phyloP scores from a whole-genome alignment of 1,284 basidiomycete genomes.

The Laetiporus sulphureus region DNA sequence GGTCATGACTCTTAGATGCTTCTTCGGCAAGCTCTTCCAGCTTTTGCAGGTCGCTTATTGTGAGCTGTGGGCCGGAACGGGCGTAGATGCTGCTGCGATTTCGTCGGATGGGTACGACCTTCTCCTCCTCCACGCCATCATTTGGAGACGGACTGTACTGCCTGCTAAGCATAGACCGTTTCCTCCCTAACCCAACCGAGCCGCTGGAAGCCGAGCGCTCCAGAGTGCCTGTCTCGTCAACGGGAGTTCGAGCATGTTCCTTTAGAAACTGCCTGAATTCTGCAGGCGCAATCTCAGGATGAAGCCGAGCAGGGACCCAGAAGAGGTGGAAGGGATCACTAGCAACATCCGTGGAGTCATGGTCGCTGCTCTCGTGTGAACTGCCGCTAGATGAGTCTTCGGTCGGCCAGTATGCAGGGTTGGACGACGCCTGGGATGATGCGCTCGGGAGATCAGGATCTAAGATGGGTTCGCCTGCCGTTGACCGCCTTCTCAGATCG shows the following conservation, averaged over 20 bases:
- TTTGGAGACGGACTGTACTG: slow-evolving; percentile 77
- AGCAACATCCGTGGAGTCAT: slow-evolving; percentile 38
- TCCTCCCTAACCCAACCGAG: slow-evolving; percentile 58
- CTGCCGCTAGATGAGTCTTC: slow-evolving; percentile 36
- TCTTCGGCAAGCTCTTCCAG: slow-evolving; percentile 91
- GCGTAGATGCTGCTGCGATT: slow-evolving; percentile 61
- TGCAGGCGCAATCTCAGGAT: slow-evolving; percentile 95
- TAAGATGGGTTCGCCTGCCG: slow-evolving; percentile 65
- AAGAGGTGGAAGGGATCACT: slow-evolving; percentile 87
- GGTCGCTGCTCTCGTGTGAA: slow-evolving; percentile 34
- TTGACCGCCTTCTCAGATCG: slow-evolving; percentile 77
- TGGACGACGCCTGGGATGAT: slow-evolving; percentile 46
- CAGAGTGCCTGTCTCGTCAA: slow-evolving; percentile 35
- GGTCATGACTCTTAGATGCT: slow-evolving; percentile 78
- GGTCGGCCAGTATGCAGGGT: slow-evolving; percentile 43
- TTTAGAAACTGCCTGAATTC: slow-evolving; percentile 95
- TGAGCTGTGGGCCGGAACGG: slow-evolving; percentile 67
- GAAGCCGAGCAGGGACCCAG: slow-evolving; percentile 95
- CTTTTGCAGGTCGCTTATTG: slow-evolving; percentile 88
- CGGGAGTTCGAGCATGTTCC: slow-evolving; percentile 73
- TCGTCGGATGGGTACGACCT: slow-evolving; percentile 60
- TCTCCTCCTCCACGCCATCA: slow-evolving; percentile 59
- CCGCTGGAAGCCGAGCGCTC: slow-evolving; percentile 32
- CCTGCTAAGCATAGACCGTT: slow-evolving; percentile 84
- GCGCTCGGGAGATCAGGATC: slow-evolving; percentile 83